Evolutionary conservation across 768 basidiomycete species (phyloP).

Genomic region (Termitomyces sp.): DNA sequence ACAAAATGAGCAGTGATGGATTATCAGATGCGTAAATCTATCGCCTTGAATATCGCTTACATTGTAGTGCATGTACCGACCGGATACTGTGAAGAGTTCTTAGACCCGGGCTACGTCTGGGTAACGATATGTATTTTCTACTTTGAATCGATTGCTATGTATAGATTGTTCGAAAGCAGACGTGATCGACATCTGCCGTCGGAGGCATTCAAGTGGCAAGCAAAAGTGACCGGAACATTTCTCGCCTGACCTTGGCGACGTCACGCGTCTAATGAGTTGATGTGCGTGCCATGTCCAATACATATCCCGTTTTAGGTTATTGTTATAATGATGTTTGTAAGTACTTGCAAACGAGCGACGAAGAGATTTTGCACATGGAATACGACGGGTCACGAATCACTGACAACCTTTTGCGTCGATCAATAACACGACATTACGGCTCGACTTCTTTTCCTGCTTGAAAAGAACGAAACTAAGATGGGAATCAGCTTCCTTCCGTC

Average conservation of each 20-base stretch:
- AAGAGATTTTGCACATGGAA: background rate
- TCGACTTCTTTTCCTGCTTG: background rate
- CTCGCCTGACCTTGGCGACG: background rate
- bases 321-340: background rate
- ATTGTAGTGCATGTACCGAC: background rate
- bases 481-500: background rate
- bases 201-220: background rate
- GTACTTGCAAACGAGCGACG: background rate
- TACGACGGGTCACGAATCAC: background rate
- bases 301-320: background rate
- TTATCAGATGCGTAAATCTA: background rate
- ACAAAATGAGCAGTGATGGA: background rate
- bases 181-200: background rate
- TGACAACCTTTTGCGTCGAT: background rate
- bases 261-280: background rate
- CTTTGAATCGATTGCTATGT: background rate
- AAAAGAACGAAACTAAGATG: background rate
- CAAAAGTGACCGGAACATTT: background rate
- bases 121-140: background rate
- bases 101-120: background rate
- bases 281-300: no score
- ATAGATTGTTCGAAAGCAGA: background rate
- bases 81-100: background rate
- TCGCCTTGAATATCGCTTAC: background rate
- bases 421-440: background rate